A percentile compares a stretch with the other conserved stretches of the same genome.
Evolutionary conservation across 306 rosid species (phyloP).

Genomic region (Gynostemma pentaphyllum): DNA sequence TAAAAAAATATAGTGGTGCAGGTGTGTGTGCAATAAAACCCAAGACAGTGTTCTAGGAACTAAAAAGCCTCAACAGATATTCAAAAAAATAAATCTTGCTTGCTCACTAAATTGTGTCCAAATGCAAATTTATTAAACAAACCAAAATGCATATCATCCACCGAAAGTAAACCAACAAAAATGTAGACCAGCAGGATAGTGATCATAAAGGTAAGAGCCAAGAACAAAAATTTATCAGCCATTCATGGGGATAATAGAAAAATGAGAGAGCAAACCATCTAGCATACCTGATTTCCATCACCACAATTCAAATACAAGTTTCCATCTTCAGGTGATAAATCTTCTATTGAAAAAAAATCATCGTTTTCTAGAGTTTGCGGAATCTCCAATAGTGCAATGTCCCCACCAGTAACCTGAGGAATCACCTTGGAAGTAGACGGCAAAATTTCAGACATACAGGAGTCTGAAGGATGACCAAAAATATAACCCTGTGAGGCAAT

Average conservation of each 20-base stretch:
- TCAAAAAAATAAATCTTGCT: background rate
- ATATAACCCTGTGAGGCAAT: slow-evolving; percentile 7
- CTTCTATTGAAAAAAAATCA: slow-evolving; percentile 11
- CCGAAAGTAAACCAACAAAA: background rate
- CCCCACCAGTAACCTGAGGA: slow-evolving; percentile 1
- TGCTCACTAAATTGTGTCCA: background rate
- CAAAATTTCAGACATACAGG: slow-evolving; percentile 23
- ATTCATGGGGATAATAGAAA: background rate
- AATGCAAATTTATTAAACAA: background rate
- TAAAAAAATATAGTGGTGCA: background rate
- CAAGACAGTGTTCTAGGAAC: background rate
- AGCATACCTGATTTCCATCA: slow-evolving; percentile 26
- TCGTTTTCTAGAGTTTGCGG: slow-evolving; percentile 3
- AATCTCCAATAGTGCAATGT: slow-evolving; percentile 4
- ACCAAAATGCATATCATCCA: background rate
- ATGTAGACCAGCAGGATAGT: background rate
- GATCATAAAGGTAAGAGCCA: background rate
- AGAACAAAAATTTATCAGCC: background rate
- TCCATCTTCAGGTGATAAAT: slow-evolving; percentile 9
- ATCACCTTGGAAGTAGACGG: slow-evolving; percentile 7
- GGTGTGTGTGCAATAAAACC: background rate
- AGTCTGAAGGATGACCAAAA: slow-evolving; percentile 18
- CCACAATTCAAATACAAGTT: background rate
- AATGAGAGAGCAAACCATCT: background rate
- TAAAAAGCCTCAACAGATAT: background rate